Evolutionary conservation across 2,329 filamentous ascomycete species (phyloP).

Genomic region (Pleoardoris graminearum): DNA sequence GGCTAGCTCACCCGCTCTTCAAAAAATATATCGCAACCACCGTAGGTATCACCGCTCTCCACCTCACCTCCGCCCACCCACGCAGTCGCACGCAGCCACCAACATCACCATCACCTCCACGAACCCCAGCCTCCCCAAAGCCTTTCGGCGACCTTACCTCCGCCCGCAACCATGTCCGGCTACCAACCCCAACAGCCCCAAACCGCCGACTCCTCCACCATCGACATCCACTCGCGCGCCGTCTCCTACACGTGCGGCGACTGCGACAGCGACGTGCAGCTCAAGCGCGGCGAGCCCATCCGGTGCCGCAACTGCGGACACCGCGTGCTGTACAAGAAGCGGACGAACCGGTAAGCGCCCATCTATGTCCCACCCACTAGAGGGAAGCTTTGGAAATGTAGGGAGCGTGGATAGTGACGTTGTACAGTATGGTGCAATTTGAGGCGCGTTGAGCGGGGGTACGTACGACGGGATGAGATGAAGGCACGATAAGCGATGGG

Average conservation of each 20-base stretch:
- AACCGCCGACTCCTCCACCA: constrained; percentile 58
- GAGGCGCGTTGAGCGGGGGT: constrained; percentile 71
- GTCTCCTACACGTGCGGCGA: constrained; percentile 71
- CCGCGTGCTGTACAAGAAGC: constrained; percentile 94
- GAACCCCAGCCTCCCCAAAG: too few relatives aligned
- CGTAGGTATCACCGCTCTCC: neutral
- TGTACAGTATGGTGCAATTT: constrained; percentile 86
- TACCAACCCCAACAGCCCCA: constrained; percentile 38
- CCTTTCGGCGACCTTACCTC: too few relatives aligned
- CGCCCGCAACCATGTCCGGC: neutral
- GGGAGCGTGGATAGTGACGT: constrained; percentile 19
- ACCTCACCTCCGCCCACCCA: neutral
- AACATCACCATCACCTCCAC: neutral
- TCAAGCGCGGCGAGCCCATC: constrained; percentile 79
- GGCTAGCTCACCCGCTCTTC: neutral
- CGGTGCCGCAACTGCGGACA: constrained; percentile 93
- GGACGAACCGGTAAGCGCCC: constrained; percentile 95
- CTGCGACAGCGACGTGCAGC: constrained; percentile 75
- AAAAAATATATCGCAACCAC: neutral
- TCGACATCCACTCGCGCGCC: constrained; percentile 49
- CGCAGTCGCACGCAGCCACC: neutral
- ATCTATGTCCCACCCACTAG: too few relatives aligned
- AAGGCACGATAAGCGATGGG: too few relatives aligned
- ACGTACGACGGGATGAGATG: neutral
- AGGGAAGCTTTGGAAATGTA: too few relatives aligned